Percentiles rank a stretch among this genome's conserved stretches.
Conservation (phyloP, 2,329 filamentous ascomycete species). For the Clonostachys solani region DNA sequence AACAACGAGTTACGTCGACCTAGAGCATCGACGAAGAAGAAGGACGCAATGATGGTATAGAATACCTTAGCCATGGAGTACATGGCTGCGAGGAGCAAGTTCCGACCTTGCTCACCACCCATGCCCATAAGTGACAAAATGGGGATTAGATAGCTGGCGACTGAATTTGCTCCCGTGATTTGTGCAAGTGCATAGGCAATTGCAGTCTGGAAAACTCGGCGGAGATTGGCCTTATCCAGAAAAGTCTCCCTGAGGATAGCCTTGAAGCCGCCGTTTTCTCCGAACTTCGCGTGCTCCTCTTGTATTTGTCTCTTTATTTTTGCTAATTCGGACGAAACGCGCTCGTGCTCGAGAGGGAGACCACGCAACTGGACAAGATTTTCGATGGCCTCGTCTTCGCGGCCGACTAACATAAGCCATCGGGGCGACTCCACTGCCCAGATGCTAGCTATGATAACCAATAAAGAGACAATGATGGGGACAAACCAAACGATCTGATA, state of each 20-base stretch:
- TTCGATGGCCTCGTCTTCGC: constrained; percentile 15
- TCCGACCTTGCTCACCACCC: constrained; percentile 16
- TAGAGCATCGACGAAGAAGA: constrained; percentile 38
- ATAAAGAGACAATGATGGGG: constrained; percentile 15
- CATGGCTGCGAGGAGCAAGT: constrained; percentile 33
- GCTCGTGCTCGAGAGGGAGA: constrained; percentile 10
- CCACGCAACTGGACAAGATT: constrained; percentile 14
- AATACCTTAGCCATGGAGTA: constrained; percentile 37
- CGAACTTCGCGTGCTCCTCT: constrained; percentile 2
- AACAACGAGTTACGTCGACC: constrained; percentile 31
- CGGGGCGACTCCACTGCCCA: constrained; percentile 22
- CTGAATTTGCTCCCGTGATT: constrained; percentile 35
- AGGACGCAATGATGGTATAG: constrained; percentile 30
- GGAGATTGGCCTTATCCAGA: constrained; percentile 25
- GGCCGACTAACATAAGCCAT: constrained; percentile 25
- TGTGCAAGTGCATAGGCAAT: constrained; percentile 32
- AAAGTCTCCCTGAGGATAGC: constrained; percentile 25
- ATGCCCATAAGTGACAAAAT: constrained; percentile 31
- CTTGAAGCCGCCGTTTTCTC: constrained; percentile 1
- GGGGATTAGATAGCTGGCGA: constrained; percentile 36
- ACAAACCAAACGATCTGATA: constrained; percentile 19
- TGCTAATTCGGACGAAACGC: constrained; percentile 10
- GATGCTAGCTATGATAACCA: constrained; percentile 18
- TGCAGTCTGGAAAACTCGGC: constrained; percentile 29
- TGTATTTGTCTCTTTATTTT: constrained; percentile 16